Conservation (phyloP, 345 rosid genomes). For the Heritiera fomes region DNA sequence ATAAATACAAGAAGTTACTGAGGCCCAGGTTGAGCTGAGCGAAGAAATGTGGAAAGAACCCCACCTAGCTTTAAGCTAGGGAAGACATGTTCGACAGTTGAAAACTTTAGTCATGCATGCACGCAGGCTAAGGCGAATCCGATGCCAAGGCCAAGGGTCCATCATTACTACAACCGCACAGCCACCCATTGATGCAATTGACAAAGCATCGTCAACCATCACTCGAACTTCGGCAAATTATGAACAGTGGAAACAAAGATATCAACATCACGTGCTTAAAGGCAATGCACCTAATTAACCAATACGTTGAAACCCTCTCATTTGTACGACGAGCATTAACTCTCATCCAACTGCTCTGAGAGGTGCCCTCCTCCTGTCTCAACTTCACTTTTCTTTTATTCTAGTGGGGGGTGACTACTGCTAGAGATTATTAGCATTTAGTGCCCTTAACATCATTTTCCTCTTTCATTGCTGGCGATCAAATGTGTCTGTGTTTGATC, state of each 20-base stretch:
- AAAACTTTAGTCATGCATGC: background rate
- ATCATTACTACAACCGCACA: background rate
- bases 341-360: background rate
- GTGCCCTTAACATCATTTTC: background rate
- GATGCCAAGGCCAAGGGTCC: background rate
- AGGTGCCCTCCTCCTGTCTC: background rate
- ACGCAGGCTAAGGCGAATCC: background rate
- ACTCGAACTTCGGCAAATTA: background rate
- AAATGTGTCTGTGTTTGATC: background rate
- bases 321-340: background rate
- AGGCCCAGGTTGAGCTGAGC: too few relatives aligned
- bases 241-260: background rate
- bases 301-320: background rate
- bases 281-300: conserved; percentile 11
- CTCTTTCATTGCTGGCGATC: background rate
- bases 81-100: too few relatives aligned
- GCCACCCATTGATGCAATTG: background rate
- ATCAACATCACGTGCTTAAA: conserved; percentile 7
- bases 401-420: too few relatives aligned
- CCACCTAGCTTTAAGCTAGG: too few relatives aligned
- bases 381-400: background rate
- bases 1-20: too few relatives aligned
- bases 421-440: too few relatives aligned
- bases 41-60: too few relatives aligned
- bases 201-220: background rate